phyloP scores from a whole-genome alignment of 192 early-diverging fungal genomes.

The Coemansia sp. region DNA sequence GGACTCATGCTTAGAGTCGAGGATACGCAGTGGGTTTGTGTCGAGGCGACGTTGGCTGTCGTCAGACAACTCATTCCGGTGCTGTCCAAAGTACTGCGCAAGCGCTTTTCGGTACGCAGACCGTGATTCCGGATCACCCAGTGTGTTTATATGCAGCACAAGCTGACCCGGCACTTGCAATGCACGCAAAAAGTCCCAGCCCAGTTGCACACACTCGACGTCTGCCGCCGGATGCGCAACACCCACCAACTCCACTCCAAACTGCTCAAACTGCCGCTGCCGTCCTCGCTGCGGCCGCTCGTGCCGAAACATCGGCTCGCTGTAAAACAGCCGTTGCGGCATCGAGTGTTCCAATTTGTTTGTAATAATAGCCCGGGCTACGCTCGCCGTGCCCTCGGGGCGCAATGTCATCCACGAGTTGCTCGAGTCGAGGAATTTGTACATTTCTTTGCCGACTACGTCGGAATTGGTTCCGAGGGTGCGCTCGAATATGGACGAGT shows the following conservation, averaged over 20 bases:
- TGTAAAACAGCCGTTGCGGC: constrained; percentile 61
- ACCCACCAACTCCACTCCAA: constrained; percentile 64
- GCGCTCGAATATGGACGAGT: constrained; percentile 63
- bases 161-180: constrained; percentile 35
- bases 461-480: constrained; percentile 64
- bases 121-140: constrained; percentile 37
- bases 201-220: constrained; percentile 62
- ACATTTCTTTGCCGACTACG: constrained; percentile 70
- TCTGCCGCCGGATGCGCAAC: constrained; percentile 56
- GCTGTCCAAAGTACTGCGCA: constrained; percentile 47
- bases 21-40: constrained; percentile 63
- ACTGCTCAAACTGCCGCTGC: constrained; percentile 72
- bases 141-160: constrained; percentile 33
- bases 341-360: constrained; percentile 50
- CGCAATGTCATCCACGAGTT: constrained; percentile 61
- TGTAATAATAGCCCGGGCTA: constrained; percentile 39
- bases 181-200: constrained; percentile 44
- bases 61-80: constrained; percentile 44
- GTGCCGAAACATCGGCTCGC: constrained; percentile 69
- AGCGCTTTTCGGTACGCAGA: constrained; percentile 49
- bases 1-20: constrained; percentile 62
- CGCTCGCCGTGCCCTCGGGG: constrained; percentile 66
- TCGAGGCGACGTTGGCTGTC: constrained; percentile 55
- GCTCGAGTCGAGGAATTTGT: constrained; percentile 63
- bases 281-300: constrained; percentile 71